These are phyloP conservation scores for Pseudofabraea citricarpa DNA, from an alignment of 2,329 filamentous ascomycete genomes.

Conservation along the genomic window DNA sequence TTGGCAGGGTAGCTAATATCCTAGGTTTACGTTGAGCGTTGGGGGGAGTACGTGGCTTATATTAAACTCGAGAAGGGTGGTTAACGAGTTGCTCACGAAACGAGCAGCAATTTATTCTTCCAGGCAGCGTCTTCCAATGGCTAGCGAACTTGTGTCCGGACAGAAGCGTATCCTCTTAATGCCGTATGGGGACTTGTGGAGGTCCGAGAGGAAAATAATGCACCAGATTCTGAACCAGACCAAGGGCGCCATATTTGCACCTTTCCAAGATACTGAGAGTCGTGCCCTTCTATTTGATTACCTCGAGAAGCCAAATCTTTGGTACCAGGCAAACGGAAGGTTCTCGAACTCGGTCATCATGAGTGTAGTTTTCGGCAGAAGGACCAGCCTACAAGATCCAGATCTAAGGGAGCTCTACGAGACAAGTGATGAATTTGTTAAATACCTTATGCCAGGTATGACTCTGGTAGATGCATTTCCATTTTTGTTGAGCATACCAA, in stretches of 20 bases:
- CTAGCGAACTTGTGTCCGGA: constrained; percentile 22
- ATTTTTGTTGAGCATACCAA: constrained; percentile 21
- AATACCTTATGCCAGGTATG: constrained; percentile 18
- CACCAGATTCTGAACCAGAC: constrained; percentile 26
- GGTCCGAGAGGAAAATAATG: constrained; percentile 26
- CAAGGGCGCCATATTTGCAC: constrained; percentile 18
- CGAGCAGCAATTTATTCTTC: constrained; percentile 13
- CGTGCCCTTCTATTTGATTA: constrained; percentile 24
- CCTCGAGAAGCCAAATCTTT: constrained; percentile 21
- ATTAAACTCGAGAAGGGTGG: constrained; percentile 34
- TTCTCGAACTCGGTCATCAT: constrained; percentile 29
- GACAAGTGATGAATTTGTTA: constrained; percentile 17
- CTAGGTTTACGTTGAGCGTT: constrained; percentile 8
- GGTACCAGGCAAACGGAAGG: constrained; percentile 22
- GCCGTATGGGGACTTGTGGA: constrained; percentile 26
- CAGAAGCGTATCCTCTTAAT: constrained; percentile 26
- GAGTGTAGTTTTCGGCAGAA: constrained; percentile 27
- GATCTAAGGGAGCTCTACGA: constrained; percentile 9
- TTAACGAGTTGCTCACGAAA: constrained; percentile 20
- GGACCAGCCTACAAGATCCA: constrained; percentile 13
- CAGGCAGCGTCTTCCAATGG: constrained; percentile 12
- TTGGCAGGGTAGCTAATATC: background rate
- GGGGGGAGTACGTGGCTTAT: constrained; percentile 32
- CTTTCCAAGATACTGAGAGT: constrained; percentile 28
- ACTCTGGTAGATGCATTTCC: constrained; percentile 29